Conservation (phyloP, 805 yeast genomes). For the Starmerella bombicola region DNA sequence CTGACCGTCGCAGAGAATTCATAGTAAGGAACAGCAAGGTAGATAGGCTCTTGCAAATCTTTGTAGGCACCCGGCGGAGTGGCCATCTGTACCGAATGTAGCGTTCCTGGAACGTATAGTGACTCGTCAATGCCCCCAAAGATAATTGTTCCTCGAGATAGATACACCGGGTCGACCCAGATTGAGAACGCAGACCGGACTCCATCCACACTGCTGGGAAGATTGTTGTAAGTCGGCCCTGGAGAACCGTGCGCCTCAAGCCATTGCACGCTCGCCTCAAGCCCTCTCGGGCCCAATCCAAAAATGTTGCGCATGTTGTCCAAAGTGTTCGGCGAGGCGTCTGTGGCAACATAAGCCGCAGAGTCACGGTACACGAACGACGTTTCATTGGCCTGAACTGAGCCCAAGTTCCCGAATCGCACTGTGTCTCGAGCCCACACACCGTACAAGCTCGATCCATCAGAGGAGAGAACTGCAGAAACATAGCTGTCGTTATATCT, state of each 20-base stretch:
- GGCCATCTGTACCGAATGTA: constrained; percentile 5
- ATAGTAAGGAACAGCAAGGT: constrained; percentile 5
- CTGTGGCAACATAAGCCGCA: background rate
- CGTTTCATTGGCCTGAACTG: background rate
- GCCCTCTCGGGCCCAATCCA: constrained; percentile 19
- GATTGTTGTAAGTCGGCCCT: constrained; percentile 10
- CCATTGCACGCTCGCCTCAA: constrained; percentile 10
- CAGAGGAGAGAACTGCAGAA: constrained; percentile 6
- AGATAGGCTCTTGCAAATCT: constrained; percentile 8
- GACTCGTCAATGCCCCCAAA: constrained; percentile 16
- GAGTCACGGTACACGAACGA: background rate
- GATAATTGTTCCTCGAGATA: constrained; percentile 3
- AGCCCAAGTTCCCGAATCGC: background rate
- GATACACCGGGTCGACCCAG: constrained; percentile 14
- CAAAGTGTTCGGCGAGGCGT: background rate
- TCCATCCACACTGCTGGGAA: background rate
- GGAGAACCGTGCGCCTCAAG: constrained; percentile 2
- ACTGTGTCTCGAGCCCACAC: constrained; percentile 13
- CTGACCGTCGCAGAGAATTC: background rate
- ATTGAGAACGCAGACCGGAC: constrained; percentile 5
- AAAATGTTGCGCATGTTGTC: background rate
- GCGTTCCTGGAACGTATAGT: constrained; percentile 3
- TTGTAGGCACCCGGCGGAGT: background rate
- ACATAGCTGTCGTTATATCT: background rate
- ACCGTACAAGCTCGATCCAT: constrained; percentile 6